Evolutionary conservation across 805 yeast genomes (phyloP).

Genomic region (Ogataea paraovalis): DNA sequence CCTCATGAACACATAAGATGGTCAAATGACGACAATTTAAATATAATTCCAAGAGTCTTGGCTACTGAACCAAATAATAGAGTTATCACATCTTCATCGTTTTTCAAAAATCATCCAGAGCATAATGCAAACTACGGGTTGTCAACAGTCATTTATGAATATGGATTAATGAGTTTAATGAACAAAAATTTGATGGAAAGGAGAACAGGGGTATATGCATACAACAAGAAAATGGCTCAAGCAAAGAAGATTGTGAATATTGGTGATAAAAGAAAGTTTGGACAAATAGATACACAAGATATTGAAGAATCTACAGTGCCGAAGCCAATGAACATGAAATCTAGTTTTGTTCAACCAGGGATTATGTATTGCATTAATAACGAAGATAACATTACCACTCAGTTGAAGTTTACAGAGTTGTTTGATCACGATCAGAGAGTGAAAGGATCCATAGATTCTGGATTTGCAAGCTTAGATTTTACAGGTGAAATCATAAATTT

Average conservation of each 20-base stretch:
- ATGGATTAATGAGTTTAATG: slow-evolving; percentile 26
- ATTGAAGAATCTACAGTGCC: no score
- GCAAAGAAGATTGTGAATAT: neutral
- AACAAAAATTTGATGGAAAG: slow-evolving; percentile 22
- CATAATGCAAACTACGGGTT: slow-evolving; percentile 18
- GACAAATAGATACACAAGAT: slow-evolving; percentile 9
- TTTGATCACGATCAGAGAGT: slow-evolving; percentile 10
- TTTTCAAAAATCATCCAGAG: slow-evolving; percentile 25
- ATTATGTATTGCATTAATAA: slow-evolving; percentile 14
- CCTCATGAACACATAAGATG: slow-evolving; percentile 23
- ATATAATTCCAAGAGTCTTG: slow-evolving; percentile 24
- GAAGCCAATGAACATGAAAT: no score
- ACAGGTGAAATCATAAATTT: slow-evolving; percentile 31
- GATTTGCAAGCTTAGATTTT: slow-evolving; percentile 19
- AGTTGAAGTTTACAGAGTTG: slow-evolving; percentile 21
- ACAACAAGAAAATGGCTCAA: neutral
- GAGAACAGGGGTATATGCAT: slow-evolving; percentile 6
- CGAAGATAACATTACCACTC: slow-evolving; percentile 10
- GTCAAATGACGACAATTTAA: slow-evolving; percentile 21
- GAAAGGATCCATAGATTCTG: slow-evolving; percentile 22
- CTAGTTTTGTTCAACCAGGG: slow-evolving; percentile 27
- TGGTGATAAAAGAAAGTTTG: slow-evolving; percentile 16
- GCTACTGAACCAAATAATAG: slow-evolving; percentile 9
- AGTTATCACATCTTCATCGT: slow-evolving; percentile 18
- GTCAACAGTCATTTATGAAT: slow-evolving; percentile 16